Evolutionary conservation across 2,329 filamentous ascomycete genomes (phyloP).

Genomic region (Trichoderma sp.): DNA sequence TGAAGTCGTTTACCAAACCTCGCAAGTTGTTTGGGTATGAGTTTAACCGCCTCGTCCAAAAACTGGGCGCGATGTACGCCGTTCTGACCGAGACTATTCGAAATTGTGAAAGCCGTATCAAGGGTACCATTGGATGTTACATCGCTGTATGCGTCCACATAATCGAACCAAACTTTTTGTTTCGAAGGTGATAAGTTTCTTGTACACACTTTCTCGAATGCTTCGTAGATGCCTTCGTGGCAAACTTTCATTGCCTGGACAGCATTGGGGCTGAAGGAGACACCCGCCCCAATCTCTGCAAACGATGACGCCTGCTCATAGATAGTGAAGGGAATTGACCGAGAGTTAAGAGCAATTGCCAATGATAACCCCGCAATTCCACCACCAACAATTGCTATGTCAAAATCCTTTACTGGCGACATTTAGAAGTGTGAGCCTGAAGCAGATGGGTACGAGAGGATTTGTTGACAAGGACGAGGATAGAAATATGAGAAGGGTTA

Average conservation of each 20-base stretch:
- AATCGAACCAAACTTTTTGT: constrained; percentile 3
- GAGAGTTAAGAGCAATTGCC: constrained; percentile 50
- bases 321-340: constrained; percentile 48
- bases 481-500: background rate
- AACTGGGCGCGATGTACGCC: constrained; percentile 42
- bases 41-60: constrained; percentile 46
- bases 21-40: constrained; percentile 41
- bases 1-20: constrained; percentile 44
- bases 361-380: constrained; percentile 57
- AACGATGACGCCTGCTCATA: constrained; percentile 52
- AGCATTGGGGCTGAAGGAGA: constrained; percentile 51
- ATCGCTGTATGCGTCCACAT: constrained; percentile 5
- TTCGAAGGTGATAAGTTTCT: background rate
- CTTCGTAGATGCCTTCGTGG: constrained; percentile 8
- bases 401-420: background rate
- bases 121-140: background rate
- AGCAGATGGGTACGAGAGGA: background rate
- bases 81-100: constrained; percentile 1
- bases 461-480: background rate
- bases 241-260: constrained; percentile 38
- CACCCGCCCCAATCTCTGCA: constrained; percentile 54
- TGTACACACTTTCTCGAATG: background rate
- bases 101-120: constrained; percentile 1
- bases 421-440: background rate
- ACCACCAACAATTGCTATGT: constrained; percentile 56